Conservation (phyloP, 768 basidiomycete species). For the Phanerodontia chrysosporium region DNA sequence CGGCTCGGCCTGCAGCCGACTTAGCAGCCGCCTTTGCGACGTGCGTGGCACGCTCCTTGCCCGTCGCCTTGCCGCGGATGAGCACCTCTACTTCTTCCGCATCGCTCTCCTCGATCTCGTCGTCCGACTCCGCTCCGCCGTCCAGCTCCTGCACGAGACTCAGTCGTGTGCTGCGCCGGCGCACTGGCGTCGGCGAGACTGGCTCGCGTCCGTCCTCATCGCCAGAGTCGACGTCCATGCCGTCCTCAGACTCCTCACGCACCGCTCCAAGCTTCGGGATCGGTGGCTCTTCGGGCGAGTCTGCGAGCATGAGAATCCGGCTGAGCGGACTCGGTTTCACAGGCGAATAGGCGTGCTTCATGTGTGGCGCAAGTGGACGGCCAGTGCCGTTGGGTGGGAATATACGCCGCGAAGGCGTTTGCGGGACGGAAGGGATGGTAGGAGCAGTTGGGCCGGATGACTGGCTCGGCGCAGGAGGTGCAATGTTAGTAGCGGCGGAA, state of each 20-base stretch:
- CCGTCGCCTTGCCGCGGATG: constrained; percentile 11
- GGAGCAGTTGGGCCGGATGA: not conserved
- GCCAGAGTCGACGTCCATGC: not conserved
- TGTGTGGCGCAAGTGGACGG: constrained; percentile 57
- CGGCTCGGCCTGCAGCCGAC: not conserved
- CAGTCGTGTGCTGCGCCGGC: constrained; percentile 12
- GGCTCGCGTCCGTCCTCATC: constrained; percentile 10
- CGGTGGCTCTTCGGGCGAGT: constrained; percentile 14
- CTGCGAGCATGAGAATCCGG: constrained; percentile 66
- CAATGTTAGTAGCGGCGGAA: no score
- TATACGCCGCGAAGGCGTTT: constrained; percentile 14
- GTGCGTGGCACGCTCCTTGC: not conserved
- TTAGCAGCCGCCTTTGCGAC: not conserved
- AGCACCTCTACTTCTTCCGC: constrained; percentile 7
- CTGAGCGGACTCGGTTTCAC: constrained; percentile 77
- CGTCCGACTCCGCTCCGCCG: constrained; percentile 28
- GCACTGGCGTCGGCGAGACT: constrained; percentile 10
- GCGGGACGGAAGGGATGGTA: constrained; percentile 11
- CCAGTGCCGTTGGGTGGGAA: constrained; percentile 32
- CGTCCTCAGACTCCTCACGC: constrained; percentile 16
- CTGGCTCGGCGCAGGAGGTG: no score
- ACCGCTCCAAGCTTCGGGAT: constrained; percentile 17
- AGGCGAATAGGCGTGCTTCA: constrained; percentile 81
- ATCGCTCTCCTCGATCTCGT: constrained; percentile 12
- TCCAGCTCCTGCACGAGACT: constrained; percentile 39